Percentiles rank a stretch among this genome's conserved stretches.
These are phyloP conservation scores for Rubus parviflorus DNA, from an alignment of 306 rosid species.

Conservation along the genomic window DNA sequence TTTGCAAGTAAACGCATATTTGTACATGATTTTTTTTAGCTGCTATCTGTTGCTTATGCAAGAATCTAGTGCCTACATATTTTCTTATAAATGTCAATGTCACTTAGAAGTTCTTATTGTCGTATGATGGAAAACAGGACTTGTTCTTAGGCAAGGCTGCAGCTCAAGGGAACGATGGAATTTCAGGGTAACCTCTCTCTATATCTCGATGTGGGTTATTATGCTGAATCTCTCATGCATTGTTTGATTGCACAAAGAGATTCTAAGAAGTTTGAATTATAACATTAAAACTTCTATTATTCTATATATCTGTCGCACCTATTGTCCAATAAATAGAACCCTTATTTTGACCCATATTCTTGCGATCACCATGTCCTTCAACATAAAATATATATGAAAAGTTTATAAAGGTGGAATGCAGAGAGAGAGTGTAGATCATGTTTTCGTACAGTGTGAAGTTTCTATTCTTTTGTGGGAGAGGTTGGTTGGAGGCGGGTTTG, in stretches of 20 bases:
- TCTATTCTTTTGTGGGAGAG: background rate
- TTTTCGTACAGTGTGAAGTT: background rate
- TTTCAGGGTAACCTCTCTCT: constrained; percentile 40
- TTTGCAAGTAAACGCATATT: background rate
- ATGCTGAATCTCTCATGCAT: background rate
- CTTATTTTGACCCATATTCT: background rate
- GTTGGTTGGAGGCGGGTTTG: background rate
- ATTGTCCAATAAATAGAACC: background rate
- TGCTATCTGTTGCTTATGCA: background rate
- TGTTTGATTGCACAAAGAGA: background rate
- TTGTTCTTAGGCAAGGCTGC: constrained; percentile 60
- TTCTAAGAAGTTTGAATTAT: background rate
- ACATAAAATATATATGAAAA: constrained; percentile 2
- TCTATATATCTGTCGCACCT: background rate
- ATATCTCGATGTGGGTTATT: background rate
- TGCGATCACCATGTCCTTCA: background rate
- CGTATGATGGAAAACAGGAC: constrained; percentile 52
- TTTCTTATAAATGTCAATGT: background rate
- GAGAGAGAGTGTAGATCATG: background rate
- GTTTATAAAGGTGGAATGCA: background rate
- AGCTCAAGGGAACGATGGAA: constrained; percentile 47
- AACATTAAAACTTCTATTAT: background rate
- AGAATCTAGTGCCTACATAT: background rate
- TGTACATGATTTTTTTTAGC: background rate
- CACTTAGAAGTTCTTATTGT: constrained; percentile 21